Evolutionary conservation across 1,139 yeast genomes (phyloP), one percentile per base, ranked within the genome.

Genomic region (Taiozyma onychis): DNA sequence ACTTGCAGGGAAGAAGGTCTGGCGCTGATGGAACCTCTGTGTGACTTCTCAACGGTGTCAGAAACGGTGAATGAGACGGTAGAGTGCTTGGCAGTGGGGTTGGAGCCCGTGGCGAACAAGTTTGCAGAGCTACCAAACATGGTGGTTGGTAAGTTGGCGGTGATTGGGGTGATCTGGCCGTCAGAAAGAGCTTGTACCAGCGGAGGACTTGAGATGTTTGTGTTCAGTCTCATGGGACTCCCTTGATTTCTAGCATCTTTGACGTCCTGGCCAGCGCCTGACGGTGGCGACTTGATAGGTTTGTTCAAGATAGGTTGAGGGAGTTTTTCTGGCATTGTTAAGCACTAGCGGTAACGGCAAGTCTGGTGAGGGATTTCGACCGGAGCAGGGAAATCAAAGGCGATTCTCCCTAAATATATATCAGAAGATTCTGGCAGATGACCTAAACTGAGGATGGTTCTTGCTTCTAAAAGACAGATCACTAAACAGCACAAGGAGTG

Each of bases 11-110:
- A 64, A 3, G 75, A 70, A 4, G 76, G 75, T 50, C 73, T 63
- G 2, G 75, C 72, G 48, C 78, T 73, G 48, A 77, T 76, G 3
- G 81, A 77, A 18, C 80, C 79, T 49, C 83, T 63, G 55, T 76
- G 79, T 0, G 67, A 59, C 49, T 71, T 70, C 42, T 64, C 68
- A n/a, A 60, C 57, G n/a, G 56, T 62, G n/a, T 61, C 58, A 1
- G 72, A 66, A 5, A 64, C 69, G 9, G 64, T 64, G 52, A 66
- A 66, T 7, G 69, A 66, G n/a, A 61, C 64, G 13, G 58, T 48
- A 4, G 57, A 54, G 27, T 52, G 50, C 45, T 53, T 54, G 11
- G 43, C 39, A 11, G 43, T 27, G 11, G 16, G 45, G 3, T 14
- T 41, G 30, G 24, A 16, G 35, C 34, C 28, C 6, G 27, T 11